These are phyloP conservation scores for Streptanthus diversifolius DNA, from an alignment of 345 rosid genomes.

Conservation along the genomic window DNA sequence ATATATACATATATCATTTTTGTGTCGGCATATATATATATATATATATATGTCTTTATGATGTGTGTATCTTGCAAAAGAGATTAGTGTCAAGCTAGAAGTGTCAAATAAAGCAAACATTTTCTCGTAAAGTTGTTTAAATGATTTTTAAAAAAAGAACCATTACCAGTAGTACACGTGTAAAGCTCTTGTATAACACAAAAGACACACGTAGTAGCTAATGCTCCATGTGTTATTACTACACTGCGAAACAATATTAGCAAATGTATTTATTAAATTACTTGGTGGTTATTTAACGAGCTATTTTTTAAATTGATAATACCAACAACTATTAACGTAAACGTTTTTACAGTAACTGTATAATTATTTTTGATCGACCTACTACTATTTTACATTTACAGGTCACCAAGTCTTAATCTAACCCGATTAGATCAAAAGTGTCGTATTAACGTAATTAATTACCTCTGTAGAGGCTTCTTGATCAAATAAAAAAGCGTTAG, in stretches of 20 bases:
- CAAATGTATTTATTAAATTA: background rate
- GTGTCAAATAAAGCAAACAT: no score
- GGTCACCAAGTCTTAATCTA: background rate
- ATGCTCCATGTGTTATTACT: background rate
- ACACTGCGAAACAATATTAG: background rate
- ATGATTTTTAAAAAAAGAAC: no score
- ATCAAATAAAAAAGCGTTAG: background rate
- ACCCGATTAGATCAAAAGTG: background rate
- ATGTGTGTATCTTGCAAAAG: no score
- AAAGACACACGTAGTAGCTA: slow-evolving; percentile 9
- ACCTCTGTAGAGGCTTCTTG: background rate
- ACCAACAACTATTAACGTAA: background rate
- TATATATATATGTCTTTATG: no score
- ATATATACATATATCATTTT: no score
- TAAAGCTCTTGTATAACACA: background rate
- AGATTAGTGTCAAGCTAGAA: no score
- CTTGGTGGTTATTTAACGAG: background rate
- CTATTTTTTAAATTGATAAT: background rate
- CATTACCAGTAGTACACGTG: background rate
- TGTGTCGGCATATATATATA: no score
- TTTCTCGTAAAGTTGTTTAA: no score
- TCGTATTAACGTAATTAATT: background rate
- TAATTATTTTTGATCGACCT: background rate
- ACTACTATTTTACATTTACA: background rate
- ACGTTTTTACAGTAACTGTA: background rate